Base-by-base conservation (phyloP, 805 yeast species). In the Middelhovenomyces tepae region DNA sequence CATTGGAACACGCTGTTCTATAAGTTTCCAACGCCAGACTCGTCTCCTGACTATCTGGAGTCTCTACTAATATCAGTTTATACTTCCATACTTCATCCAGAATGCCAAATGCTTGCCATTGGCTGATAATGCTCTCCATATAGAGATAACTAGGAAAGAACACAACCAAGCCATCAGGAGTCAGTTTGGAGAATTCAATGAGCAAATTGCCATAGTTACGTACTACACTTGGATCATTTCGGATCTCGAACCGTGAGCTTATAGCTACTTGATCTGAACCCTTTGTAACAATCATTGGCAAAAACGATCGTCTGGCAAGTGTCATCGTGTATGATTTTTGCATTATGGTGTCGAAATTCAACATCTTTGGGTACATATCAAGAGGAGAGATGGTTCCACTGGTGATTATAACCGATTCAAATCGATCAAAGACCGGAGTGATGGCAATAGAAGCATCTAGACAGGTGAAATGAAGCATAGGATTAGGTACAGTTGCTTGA, bases 31-130 rank as follows among this genome's bases (percentile, higher is more conserved):
- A 62, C 0, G 98, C 99, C 41, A 91, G 60, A 1, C 95, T 80
- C 0, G 99, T 91, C 57, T 91, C 99, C 55, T 91, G 99, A 0
- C 96, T 94, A 71, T 91, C 99, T 0, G 99, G 99, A 0, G 99
- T 91, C 54, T 91, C 99, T 10, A 93, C 97, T 20, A 91, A 62
- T 44, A 91, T 89, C 45, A 91, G 65, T 54, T 91, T 91, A 54
- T 91, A 86, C 56, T 91, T 87, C 98, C 98, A 91, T 7, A 91
- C 97, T 57, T 91, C 97, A 55, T 91, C 99, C 47, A 91, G 60
- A 26, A 91, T 87, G 32, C 97, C 97, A 96, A 91, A 91, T 9
- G 78, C 79, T 61, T 91, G 98, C 99, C 99, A 91, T 83, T 85
- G 87, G 1, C 95, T 84, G 26, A 91, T 89, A 48, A 91, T 91